phyloP scores from a whole-genome alignment of 805 yeast genomes.

The Gaillardinia entomophila region DNA sequence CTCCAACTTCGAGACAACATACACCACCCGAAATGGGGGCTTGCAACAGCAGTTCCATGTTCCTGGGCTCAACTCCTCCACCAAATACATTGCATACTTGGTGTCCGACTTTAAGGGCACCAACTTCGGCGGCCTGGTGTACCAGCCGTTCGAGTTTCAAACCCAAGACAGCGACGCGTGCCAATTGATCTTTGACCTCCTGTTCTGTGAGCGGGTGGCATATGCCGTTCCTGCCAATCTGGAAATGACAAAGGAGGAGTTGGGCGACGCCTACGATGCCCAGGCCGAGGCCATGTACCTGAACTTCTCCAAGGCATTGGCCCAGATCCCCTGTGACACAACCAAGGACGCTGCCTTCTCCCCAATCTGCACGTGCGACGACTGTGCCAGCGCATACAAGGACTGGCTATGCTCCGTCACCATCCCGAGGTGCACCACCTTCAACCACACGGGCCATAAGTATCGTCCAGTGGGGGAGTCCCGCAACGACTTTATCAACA shows the following conservation, averaged over 20 bases:
- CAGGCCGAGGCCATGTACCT: conserved; percentile 50
- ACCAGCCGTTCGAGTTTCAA: conserved; percentile 49
- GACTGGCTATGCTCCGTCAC: conserved; percentile 88
- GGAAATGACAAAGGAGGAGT: conserved; percentile 7
- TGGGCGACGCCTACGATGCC: conserved; percentile 49
- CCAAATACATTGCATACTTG: conserved; percentile 61
- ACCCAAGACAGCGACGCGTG: conserved; percentile 56
- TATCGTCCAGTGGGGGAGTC: conserved; percentile 44
- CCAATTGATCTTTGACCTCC: conserved; percentile 64
- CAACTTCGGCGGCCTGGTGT: conserved; percentile 59
- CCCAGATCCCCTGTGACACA: conserved; percentile 71
- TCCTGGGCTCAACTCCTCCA: conserved; percentile 52
- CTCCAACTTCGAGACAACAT: conserved; percentile 20
- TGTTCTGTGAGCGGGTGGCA: conserved; percentile 76
- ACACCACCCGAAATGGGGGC: conserved; percentile 42
- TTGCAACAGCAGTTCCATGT: conserved; percentile 59
- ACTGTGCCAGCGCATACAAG: conserved; percentile 67
- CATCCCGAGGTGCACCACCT: conserved; percentile 78
- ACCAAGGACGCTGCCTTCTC: conserved; percentile 64
- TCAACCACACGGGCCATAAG: conserved; percentile 37
- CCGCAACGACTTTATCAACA: conserved; percentile 56
- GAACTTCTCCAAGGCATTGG: conserved; percentile 72
- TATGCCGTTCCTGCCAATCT: conserved; percentile 69
- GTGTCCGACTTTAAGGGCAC: conserved; percentile 41
- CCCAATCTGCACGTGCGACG: conserved; percentile 64